Percentiles rank a stretch among this genome's conserved stretches.
phyloP scores from a whole-genome alignment of 768 basidiomycete species.

The Trametes cingulata region DNA sequence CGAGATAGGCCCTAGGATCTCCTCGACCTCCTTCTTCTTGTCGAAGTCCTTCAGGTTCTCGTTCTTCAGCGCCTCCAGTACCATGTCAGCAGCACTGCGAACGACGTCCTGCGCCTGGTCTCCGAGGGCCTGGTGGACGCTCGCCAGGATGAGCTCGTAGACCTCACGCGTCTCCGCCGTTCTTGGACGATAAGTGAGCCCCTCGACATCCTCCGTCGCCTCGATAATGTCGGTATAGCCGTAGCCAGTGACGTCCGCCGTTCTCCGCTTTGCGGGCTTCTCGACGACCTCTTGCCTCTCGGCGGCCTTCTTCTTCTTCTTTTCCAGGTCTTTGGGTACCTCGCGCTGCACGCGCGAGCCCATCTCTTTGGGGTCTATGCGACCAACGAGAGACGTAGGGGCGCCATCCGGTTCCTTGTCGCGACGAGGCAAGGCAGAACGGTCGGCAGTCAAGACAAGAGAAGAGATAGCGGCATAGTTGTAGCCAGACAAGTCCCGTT shows the following conservation, averaged over 20 bases:
- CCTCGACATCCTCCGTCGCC: slow-evolving; percentile 91
- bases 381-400: slow-evolving; percentile 87
- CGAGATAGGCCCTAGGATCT: slow-evolving; percentile 64
- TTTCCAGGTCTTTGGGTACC: slow-evolving; percentile 84
- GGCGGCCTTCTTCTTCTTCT: slow-evolving; percentile 87
- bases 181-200: slow-evolving; percentile 87
- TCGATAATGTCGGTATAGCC: slow-evolving; percentile 92
- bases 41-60: slow-evolving; percentile 93
- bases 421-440: slow-evolving; percentile 75
- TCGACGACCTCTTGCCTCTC: slow-evolving; percentile 61
- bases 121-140: slow-evolving; percentile 81
- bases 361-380: slow-evolving; percentile 90
- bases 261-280: slow-evolving; percentile 56
- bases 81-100: slow-evolving; percentile 91
- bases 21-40: slow-evolving; percentile 93
- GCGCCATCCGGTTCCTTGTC: slow-evolving; percentile 98
- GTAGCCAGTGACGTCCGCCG: slow-evolving; percentile 62
- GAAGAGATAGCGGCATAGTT: slow-evolving; percentile 97
- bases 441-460: slow-evolving; percentile 90
- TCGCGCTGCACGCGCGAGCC: slow-evolving; percentile 85
- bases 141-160: slow-evolving; percentile 86
- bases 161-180: slow-evolving; percentile 94
- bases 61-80: slow-evolving; percentile 85
- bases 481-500: slow-evolving; percentile 86
- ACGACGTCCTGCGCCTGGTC: slow-evolving; percentile 97